Conservation (phyloP, 176 grass and related monocot genomes). For the Luzula sylvatica region DNA sequence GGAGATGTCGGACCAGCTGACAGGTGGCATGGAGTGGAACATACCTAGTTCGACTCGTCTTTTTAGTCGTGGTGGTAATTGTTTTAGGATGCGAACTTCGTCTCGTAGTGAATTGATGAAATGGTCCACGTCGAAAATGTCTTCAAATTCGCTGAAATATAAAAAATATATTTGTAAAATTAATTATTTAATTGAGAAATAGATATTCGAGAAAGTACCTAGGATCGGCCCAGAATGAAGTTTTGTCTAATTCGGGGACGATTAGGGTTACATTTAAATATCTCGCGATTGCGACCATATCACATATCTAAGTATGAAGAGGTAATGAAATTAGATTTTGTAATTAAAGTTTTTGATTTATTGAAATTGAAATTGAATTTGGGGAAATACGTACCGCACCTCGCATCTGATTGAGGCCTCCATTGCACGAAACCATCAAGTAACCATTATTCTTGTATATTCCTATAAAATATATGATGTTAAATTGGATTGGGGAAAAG, state of each 20-base stretch:
- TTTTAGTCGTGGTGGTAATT: constrained; percentile 69
- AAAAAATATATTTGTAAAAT: background rate
- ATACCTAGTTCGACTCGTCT: constrained; percentile 56
- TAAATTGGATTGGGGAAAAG: no score
- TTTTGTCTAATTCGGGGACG: constrained; percentile 85
- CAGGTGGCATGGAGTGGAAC: constrained; percentile 61
- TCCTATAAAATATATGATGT: constrained; percentile 32
- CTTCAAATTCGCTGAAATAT: constrained; percentile 66
- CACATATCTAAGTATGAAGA: constrained; percentile 61
- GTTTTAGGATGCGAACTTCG: constrained; percentile 80
- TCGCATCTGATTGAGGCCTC: constrained; percentile 96
- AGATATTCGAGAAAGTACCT: constrained; percentile 33
- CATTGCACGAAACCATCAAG: constrained; percentile 92
- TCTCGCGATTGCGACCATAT: constrained; percentile 90
- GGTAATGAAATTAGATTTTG: background rate
- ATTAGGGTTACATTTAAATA: constrained; percentile 88
- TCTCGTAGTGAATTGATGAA: constrained; percentile 81
- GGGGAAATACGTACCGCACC: constrained; percentile 47
- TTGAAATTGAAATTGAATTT: constrained; percentile 7
- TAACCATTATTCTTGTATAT: constrained; percentile 96
- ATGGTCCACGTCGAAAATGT: constrained; percentile 94
- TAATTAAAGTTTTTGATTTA: constrained; percentile 6
- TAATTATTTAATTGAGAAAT: background rate
- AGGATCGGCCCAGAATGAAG: constrained; percentile 89
- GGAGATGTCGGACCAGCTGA: constrained; percentile 87